Percentiles rank a stretch among this genome's conserved stretches.
Evolutionary conservation across 2,329 filamentous ascomycete genomes (phyloP).

Genomic region (Laburnicola sp.): DNA sequence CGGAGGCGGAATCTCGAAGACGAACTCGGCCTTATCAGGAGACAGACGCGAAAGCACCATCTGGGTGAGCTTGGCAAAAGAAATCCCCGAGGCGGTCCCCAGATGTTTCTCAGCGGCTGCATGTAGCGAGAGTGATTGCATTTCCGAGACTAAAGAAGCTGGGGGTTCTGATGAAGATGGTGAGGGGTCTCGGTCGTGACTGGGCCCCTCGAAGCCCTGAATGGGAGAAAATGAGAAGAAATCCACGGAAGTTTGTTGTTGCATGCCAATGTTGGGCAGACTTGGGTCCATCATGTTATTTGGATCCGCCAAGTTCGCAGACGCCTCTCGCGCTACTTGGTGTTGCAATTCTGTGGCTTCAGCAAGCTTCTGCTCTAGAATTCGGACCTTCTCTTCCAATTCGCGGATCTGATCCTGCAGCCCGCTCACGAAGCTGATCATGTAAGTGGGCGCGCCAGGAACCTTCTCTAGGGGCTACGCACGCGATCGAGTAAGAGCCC

Average conservation of each 20-base stretch:
- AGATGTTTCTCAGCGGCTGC: slow-evolving; percentile 52
- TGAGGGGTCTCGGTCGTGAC: background rate
- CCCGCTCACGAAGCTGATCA: background rate
- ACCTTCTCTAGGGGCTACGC: background rate
- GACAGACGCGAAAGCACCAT: slow-evolving; percentile 1
- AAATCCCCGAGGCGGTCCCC: slow-evolving; percentile 51
- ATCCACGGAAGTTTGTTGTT: too few species aligned
- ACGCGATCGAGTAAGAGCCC: background rate
- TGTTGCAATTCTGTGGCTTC: too few species aligned
- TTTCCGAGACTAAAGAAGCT: background rate
- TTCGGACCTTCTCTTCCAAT: too few species aligned
- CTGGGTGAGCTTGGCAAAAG: slow-evolving; percentile 42
- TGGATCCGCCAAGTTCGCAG: too few species aligned
- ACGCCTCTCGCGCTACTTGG: too few species aligned
- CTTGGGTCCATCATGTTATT: too few species aligned
- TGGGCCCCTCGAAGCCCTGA: too few species aligned
- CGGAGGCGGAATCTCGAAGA: background rate
- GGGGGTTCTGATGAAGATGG: background rate
- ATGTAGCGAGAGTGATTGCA: slow-evolving; percentile 31
- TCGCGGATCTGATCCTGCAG: background rate
- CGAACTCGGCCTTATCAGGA: slow-evolving; percentile 6
- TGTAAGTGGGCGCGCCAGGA: background rate
- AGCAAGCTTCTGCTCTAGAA: too few species aligned
- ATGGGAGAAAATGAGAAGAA: too few species aligned
- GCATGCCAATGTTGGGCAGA: too few species aligned